Conservation (phyloP, 2,329 filamentous ascomycete genomes). For the Aureobasidium sp. region DNA sequence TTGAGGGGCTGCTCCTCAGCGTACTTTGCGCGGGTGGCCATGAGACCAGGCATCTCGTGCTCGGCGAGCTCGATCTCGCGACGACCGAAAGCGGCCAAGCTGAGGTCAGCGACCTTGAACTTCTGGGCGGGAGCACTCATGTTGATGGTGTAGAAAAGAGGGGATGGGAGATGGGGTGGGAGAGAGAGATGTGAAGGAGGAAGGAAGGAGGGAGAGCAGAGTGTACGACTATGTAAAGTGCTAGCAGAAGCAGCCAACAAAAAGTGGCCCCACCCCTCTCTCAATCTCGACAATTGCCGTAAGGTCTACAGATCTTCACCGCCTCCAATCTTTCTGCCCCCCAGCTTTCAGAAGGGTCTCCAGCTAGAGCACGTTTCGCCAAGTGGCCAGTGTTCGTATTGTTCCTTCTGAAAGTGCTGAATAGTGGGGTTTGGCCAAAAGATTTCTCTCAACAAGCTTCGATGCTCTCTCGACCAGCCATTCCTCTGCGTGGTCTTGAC, state of each 20-base stretch:
- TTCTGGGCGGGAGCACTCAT: constrained; percentile 76
- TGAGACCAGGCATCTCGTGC: constrained; percentile 88
- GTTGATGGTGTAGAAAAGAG: constrained; percentile 28
- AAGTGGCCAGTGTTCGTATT: background rate
- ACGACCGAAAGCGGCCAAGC: constrained; percentile 94
- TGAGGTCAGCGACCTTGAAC: constrained; percentile 98
- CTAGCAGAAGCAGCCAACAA: background rate
- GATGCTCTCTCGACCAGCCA: background rate
- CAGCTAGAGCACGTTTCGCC: background rate
- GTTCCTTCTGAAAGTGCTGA: background rate
- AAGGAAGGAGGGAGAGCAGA: constrained; percentile 15
- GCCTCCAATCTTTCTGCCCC: background rate
- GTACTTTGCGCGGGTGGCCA: constrained; percentile 91
- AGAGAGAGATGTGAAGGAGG: constrained; percentile 20
- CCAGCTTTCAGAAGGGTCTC: background rate
- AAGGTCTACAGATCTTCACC: constrained; percentile 1
- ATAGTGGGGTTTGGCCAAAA: background rate
- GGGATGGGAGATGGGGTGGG: constrained; percentile 16
- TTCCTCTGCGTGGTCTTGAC: constrained; percentile 8
- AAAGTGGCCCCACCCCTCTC: constrained; percentile 13
- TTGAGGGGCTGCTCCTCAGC: constrained; percentile 85
- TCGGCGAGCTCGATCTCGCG: constrained; percentile 98
- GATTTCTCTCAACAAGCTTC: constrained; percentile 1
- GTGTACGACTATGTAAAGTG: background rate
- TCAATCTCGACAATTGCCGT: constrained; percentile 6